These are phyloP conservation scores for Diphasiastrum complanatum DNA, from an alignment of 83 land plant species.

Conservation along the genomic window DNA sequence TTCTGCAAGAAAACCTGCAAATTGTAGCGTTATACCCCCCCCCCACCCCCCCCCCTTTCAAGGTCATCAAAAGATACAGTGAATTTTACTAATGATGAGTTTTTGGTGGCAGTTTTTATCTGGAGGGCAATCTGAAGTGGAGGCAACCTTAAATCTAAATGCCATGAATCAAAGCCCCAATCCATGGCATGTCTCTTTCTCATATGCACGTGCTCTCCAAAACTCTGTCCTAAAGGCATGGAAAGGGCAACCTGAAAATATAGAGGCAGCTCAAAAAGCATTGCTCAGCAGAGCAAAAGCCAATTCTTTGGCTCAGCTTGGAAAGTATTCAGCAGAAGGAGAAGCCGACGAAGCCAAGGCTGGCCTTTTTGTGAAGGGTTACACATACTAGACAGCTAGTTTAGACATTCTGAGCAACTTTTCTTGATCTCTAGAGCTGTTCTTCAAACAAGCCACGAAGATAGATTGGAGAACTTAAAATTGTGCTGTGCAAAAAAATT, in stretches of 20 bases:
- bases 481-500: no score
- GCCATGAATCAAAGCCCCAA: slow-evolving; percentile 47
- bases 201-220: slow-evolving; percentile 40
- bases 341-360: slow-evolving; percentile 39
- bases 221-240: slow-evolving; percentile 40
- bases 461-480: no score
- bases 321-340: slow-evolving; percentile 36
- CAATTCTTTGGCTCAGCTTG: slow-evolving; percentile 37
- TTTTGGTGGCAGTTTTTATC: slow-evolving; percentile 30
- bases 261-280: slow-evolving; percentile 34
- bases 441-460: no score
- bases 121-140: slow-evolving; percentile 41
- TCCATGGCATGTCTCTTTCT: slow-evolving; percentile 44
- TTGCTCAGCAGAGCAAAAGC: slow-evolving; percentile 33
- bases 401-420: no score
- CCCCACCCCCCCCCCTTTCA: background rate
- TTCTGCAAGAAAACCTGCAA: background rate
- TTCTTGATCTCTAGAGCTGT: no score
- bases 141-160: slow-evolving; percentile 37
- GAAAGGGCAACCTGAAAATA: slow-evolving; percentile 38
- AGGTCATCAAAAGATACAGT: background rate
- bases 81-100: background rate
- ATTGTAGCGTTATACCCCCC: background rate
- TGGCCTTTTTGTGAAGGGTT: slow-evolving; percentile 35
- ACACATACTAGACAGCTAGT: slow-evolving; percentile 36